phyloP scores from a whole-genome alignment of 345 rosid species.

The Gossypium stocksii region DNA sequence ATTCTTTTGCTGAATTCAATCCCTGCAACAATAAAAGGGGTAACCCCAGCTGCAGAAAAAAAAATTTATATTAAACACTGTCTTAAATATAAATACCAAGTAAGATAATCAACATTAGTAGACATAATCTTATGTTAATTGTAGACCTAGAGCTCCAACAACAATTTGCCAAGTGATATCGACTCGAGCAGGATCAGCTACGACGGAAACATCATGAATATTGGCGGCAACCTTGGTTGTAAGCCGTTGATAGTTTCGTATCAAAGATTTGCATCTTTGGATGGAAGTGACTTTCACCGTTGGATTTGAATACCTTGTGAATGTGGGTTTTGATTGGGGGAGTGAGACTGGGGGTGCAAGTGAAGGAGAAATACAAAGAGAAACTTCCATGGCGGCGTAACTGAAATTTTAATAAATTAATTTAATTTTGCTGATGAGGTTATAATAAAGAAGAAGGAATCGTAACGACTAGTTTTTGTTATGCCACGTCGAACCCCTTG shows the following conservation, averaged over 20 bases:
- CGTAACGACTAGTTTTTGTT: background rate
- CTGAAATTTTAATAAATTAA: background rate
- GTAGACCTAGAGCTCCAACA: slow-evolving; percentile 62
- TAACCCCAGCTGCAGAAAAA: slow-evolving; percentile 57
- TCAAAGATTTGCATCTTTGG: slow-evolving; percentile 11
- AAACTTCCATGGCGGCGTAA: background rate
- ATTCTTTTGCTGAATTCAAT: slow-evolving; percentile 87
- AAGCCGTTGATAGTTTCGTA: slow-evolving; percentile 11
- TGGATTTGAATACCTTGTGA: slow-evolving; percentile 22
- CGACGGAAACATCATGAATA: slow-evolving; percentile 15
- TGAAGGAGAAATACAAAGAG: slow-evolving; percentile 1
- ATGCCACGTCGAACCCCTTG: background rate
- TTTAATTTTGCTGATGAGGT: too few species aligned
- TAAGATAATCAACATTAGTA: background rate
- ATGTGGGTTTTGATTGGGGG: slow-evolving; percentile 4
- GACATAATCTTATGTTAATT: background rate
- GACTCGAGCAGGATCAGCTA: slow-evolving; percentile 12
- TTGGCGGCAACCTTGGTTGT: slow-evolving; percentile 25
- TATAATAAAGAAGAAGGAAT: background rate
- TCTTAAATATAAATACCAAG: background rate
- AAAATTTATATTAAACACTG: background rate
- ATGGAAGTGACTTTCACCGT: slow-evolving; percentile 11
- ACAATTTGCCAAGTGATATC: slow-evolving; percentile 73
- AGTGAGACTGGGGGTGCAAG: slow-evolving; percentile 7
- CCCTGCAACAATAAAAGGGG: slow-evolving; percentile 81